Base-by-base conservation (phyloP, 306 rosid species). In the Vicia sativa region DNA sequence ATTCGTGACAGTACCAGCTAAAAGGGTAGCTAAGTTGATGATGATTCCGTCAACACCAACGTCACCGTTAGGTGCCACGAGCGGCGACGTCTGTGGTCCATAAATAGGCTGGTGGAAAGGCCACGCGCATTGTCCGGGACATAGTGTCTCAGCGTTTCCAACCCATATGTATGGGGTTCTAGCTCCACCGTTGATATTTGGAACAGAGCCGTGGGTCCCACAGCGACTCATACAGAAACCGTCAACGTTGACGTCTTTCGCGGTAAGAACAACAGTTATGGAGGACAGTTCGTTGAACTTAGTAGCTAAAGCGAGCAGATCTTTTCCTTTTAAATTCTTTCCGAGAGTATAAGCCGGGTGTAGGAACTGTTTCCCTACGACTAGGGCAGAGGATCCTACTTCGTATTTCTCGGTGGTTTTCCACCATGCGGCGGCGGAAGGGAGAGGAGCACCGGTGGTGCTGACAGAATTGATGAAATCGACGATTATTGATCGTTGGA, bases 41-140 rank as follows among this genome's bases (percentile, higher is more conserved):
- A 93, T 70, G 74, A 93, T 88, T 1, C 98, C 98, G 73, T 93
- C 98, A 0, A 93, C 73, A 0, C 98, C 98, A 0, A 93, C 98
- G 77, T 93, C 98, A 2, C 91, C 98, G 85, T 90, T 90, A 0
- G 98, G 98, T 0, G 98, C 87, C 3, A 88, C 83, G 0, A 93
- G 9, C 13, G 98, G 96, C 29, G 91, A 91, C 0, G 91, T 77
- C 53, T 93, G 98, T 0, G 98, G 98, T 2, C 98, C 98, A 46
- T 90, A 93, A 18, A 93, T 80, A 3, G 98, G 98, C 68, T 82
- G 92, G 77, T 93, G 96, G 52, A 93, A 93, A 0, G 98, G 98
- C 98, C 98, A 92, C 5, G 98, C 96, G 72, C 98, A 92, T 44
- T 81, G 85, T 7, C 96, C 98, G 0, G 98, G 93, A 48, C 98